Evolutionary conservation across 2,329 filamentous ascomycete genomes (phyloP).

Genomic region (Talaromyces funiculosus): DNA sequence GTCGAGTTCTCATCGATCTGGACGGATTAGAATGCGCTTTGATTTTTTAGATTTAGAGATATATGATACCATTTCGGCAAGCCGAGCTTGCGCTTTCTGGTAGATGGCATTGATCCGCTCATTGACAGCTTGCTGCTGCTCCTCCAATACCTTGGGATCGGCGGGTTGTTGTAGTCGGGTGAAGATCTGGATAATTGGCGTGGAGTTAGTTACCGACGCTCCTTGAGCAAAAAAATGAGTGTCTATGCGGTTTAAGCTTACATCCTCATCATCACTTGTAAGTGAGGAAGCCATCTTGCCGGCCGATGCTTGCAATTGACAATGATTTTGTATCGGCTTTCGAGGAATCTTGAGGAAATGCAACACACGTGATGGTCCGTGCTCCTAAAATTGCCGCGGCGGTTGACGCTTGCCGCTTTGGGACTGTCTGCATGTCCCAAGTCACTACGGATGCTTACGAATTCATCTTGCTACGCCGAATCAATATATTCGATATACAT

Average conservation of each 20-base stretch:
- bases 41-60: not conserved
- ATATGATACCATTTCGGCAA: constrained; percentile 59
- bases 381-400: not conserved
- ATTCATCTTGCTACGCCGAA: not conserved
- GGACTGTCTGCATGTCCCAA: not conserved
- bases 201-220: not conserved
- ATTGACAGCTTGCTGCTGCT: constrained; percentile 56
- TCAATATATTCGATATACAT: too few species aligned
- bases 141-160: constrained; percentile 55
- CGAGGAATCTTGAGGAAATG: not conserved
- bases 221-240: not conserved
- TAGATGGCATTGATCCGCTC: constrained; percentile 54
- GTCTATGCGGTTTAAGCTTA: constrained; percentile 17
- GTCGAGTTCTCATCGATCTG: constrained; percentile 77
- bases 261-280: constrained; percentile 39
- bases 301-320: not conserved
- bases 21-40: not conserved
- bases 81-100: constrained; percentile 57
- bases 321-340: not conserved
- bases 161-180: constrained; percentile 43
- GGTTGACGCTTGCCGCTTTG: not conserved
- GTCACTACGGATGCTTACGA: not conserved
- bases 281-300: constrained; percentile 40
- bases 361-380: constrained; percentile 1
- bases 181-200: constrained; percentile 28